Base-by-base conservation (phyloP, 768 basidiomycete species). In the Lactarius tabidus region DNA sequence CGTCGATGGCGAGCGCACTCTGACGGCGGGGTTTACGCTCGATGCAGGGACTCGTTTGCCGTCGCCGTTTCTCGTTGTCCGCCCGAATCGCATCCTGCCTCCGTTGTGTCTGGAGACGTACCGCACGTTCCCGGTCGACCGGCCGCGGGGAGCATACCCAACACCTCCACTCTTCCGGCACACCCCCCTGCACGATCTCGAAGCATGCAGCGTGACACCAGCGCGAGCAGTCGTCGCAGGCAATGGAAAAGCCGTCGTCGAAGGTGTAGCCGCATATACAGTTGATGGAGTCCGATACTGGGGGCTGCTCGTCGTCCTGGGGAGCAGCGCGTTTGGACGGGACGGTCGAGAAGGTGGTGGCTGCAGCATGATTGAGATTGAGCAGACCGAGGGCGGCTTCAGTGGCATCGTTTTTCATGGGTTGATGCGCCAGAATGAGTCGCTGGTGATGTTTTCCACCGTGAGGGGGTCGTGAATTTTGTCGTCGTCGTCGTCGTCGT, bases 121-220 rank as follows among this genome's bases (percentile, higher is more conserved):
- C 77, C 26, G 84, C 85, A 53, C 78, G 71, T 41, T 84, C 81
- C 59, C 75, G 76, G 69, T 85, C 81, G 23, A 84, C 81, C 15
- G 75, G 70, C 1, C 80, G 68, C 6, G 86, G 82, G 63, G 80
- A 75, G 71, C 91, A 92, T 6, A 79, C 71, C 82, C 90, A 90
- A 75, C 93, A 97, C 28, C 76, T 75, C 80, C 90, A 94, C 63
- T 87, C 83, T 55, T 93, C 91, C 1, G 90, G 89, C 0, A 90
- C 87, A 52, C 76, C 69, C 70, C 79, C 82, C 59, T 81, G 76
- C 15, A 79, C 76, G 67, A 90, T 86, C 55, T 79, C 83, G 69
- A 89, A 90, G 76, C 94, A 95, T 9, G 84, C 86, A 8, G 84
- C 86, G 76, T 95, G 93, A 70, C 88, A 89, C 92, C 93, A 95